Evolutionary conservation across 176 grass and related monocot genomes (phyloP), one percentile per base, ranked within the genome.

Genomic region (Cocos nucifera): DNA sequence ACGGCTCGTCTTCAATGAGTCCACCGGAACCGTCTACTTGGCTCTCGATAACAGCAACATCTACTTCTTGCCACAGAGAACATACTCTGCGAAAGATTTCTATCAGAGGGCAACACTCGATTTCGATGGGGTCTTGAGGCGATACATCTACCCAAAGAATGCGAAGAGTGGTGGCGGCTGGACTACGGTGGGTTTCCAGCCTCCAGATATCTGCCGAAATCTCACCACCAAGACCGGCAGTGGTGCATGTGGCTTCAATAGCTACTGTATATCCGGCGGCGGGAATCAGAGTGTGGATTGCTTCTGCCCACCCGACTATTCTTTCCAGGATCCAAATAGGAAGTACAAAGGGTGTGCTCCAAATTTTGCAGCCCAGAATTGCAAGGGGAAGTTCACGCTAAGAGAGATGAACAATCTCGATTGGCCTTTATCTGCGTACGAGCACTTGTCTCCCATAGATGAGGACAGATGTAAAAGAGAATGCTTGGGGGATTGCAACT

Each of bases 81-180:
- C 6, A 19, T 3, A 56, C 17, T 55, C 64, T 0, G 26, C 18
- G 17, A 50, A 2, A 3, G 54, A 69, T 10, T 85, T 58, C 66
- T 89, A 85, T 66, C 71, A 79, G 26, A 79, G 86, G 19, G 82
- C 78, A 0, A 85, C 62, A 17, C 63, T 89, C 21, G 78, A 89
- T n/a, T 58, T 59, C 12, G 86, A 85, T 22, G 86, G 82, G 4
- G 74, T 76, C 2, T 76, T 85, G 53, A 44, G 86, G 53, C 82
- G 79, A 27, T 89, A 89, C 39, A 17, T 70, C 3, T 63, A 79
- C 56, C 86, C 82, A 21, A 89, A 82, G 53, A 69, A 64, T 7
- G 5, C 4, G 16, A 52, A 22, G 7, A 12, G 2, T 7, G 56
- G 4, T 15, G 57, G 35, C 17, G 27, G 15, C 23, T 89, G 86